phyloP scores from a whole-genome alignment of 1,284 basidiomycete genomes.

The Cryptococcus sp. region DNA sequence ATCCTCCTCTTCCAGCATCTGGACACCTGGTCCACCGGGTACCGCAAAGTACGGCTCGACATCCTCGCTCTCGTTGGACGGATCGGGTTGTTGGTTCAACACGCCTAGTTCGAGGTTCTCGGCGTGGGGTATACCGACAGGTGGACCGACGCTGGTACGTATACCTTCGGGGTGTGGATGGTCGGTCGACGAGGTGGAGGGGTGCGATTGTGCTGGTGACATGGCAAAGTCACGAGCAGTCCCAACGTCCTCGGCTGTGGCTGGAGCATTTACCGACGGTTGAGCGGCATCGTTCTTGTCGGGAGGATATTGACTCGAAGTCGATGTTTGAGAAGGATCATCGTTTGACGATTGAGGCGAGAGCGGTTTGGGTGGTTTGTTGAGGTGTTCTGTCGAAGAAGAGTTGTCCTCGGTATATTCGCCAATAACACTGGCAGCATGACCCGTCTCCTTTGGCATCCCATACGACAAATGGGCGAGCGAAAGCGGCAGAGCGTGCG shows the following conservation, averaged over 20 bases:
- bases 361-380: neutral
- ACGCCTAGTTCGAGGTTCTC: conserved; percentile 4
- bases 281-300: neutral
- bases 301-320: too few relatives aligned
- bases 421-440: conserved; percentile 26
- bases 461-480: conserved; percentile 65
- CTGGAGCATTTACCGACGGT: too few relatives aligned
- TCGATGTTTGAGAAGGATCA: too few relatives aligned
- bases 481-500: conserved; percentile 63
- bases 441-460: conserved; percentile 36
- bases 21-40: conserved; percentile 39
- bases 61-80: conserved; percentile 13
- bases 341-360: neutral
- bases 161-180: neutral
- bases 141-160: conserved; percentile 1
- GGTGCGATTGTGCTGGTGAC: conserved; percentile 7
- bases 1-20: conserved; percentile 13
- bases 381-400: conserved; percentile 20
- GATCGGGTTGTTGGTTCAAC: conserved; percentile 3
- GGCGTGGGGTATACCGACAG: conserved; percentile 2
- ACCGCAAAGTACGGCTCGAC: conserved; percentile 35
- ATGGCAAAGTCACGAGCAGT: conserved; percentile 12
- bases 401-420: conserved; percentile 16
- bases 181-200: conserved; percentile 3
- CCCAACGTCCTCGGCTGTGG: neutral